Conservation (phyloP, 2,329 filamentous ascomycete species). For the Penicillium griseofulvum region DNA sequence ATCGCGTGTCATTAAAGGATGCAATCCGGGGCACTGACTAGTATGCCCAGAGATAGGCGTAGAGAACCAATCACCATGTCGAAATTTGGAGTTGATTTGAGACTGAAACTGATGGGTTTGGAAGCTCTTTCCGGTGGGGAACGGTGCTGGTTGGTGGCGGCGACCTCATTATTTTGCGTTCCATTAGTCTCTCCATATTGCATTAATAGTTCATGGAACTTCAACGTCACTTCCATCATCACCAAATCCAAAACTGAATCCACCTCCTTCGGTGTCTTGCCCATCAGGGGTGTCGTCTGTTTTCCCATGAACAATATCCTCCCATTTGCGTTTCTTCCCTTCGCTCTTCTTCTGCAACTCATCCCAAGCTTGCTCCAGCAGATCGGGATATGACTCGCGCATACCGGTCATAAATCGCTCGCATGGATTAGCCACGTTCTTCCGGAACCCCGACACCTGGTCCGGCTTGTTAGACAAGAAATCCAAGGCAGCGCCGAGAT, state of each 20-base stretch:
- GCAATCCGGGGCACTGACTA: background rate
- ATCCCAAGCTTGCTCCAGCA: conserved; percentile 64
- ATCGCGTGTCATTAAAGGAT: conserved; percentile 80
- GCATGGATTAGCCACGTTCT: conserved; percentile 69
- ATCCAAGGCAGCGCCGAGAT: conserved; percentile 70
- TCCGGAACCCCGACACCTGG: conserved; percentile 82
- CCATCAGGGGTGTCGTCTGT: conserved; percentile 35
- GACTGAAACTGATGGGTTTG: background rate
- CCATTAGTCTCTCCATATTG: background rate
- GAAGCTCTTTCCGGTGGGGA: background rate
- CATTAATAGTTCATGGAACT: conserved; percentile 39
- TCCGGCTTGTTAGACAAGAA: conserved; percentile 80
- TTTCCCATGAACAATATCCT: conserved; percentile 65
- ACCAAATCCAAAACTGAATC: conserved; percentile 65
- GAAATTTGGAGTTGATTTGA: background rate
- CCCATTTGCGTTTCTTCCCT: conserved; percentile 81
- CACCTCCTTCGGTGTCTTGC: conserved; percentile 40
- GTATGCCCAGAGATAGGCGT: background rate
- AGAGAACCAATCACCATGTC: background rate
- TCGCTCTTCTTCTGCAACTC: conserved; percentile 62
- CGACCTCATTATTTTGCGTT: background rate
- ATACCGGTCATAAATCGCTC: conserved; percentile 71
- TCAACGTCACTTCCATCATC: conserved; percentile 56
- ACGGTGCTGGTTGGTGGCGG: background rate
- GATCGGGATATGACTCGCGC: conserved; percentile 59